Evolutionary conservation across 768 basidiomycete species (phyloP).

Genomic region (Hericium alpestre): DNA sequence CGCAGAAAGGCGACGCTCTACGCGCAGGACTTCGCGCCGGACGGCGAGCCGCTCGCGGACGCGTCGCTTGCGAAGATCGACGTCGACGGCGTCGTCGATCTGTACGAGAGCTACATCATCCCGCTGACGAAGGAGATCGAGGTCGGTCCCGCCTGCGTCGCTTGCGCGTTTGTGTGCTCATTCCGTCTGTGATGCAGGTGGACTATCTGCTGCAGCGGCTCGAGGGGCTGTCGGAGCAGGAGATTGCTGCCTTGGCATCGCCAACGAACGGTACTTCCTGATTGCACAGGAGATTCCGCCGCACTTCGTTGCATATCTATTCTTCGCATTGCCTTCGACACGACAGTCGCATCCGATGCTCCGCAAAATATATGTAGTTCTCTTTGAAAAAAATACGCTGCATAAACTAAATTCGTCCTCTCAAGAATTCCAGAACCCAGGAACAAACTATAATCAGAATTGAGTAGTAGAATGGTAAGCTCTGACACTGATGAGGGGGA

Average conservation of each 20-base stretch:
- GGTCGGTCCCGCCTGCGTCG: constrained; percentile 36
- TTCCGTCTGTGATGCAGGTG: constrained; percentile 42
- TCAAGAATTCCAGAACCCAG: too few relatives aligned
- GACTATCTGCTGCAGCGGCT: constrained; percentile 90
- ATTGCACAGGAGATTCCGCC: too few relatives aligned
- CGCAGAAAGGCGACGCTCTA: constrained; percentile 71
- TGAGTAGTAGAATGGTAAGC: too few relatives aligned
- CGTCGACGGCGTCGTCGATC: constrained; percentile 81
- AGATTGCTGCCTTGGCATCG: constrained; percentile 38
- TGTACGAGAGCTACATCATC: constrained; percentile 94
- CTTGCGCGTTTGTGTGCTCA: neutral
- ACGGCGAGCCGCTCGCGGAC: constrained; percentile 42
- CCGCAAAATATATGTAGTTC: too few relatives aligned
- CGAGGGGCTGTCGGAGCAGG: constrained; percentile 71
- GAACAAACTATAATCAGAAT: too few relatives aligned
- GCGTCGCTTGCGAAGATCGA: constrained; percentile 63
- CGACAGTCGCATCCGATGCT: too few relatives aligned
- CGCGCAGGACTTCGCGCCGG: constrained; percentile 74
- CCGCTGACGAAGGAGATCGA: constrained; percentile 97
- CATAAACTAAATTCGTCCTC: too few relatives aligned
- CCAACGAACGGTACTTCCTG: constrained; percentile 25
- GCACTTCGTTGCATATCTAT: too few relatives aligned
- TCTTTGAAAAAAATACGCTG: too few relatives aligned
- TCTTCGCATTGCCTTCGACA: too few relatives aligned
- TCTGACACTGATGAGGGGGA: too few relatives aligned